Percentiles rank a stretch among this genome's conserved stretches.
Evolutionary conservation across 805 yeast species (phyloP).

Genomic region (Naumovozyma baii): DNA sequence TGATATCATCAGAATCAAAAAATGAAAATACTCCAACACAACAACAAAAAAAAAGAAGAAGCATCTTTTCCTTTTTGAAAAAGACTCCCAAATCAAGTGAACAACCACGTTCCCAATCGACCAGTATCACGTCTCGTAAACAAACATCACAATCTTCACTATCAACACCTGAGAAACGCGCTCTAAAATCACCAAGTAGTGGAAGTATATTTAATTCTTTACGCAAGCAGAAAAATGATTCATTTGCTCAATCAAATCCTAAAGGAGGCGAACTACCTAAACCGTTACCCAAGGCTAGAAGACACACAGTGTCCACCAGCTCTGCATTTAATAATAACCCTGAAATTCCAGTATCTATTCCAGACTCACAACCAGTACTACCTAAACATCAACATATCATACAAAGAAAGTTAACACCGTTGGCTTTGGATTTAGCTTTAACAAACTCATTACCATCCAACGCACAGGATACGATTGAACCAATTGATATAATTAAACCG

Average conservation of each 20-base stretch:
- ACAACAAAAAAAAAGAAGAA: constrained; percentile 16
- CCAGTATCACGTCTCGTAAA: no score
- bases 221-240: constrained; percentile 1
- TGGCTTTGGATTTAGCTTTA: constrained; percentile 15
- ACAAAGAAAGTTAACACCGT: constrained; percentile 24
- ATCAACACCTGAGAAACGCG: constrained; percentile 14
- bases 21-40: not conserved
- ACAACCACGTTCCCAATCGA: constrained; percentile 4
- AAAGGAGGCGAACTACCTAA: not conserved
- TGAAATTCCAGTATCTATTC: not conserved
- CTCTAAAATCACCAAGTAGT: constrained; percentile 24
- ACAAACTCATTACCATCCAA: not conserved
- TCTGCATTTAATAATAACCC: not conserved
- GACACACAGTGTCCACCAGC: not conserved
- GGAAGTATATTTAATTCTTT: constrained; percentile 24
- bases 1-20: not conserved
- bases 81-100: constrained; percentile 9
- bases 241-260: not conserved
- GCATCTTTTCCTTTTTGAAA: constrained; percentile 25
- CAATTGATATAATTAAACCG: not conserved
- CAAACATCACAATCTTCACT: constrained; percentile 5
- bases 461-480: not conserved
- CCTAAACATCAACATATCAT: constrained; percentile 6
- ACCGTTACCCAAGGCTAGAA: not conserved
- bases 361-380: not conserved